Conservation (phyloP, 768 basidiomycete species). For the Fistulinella prunicolor region DNA sequence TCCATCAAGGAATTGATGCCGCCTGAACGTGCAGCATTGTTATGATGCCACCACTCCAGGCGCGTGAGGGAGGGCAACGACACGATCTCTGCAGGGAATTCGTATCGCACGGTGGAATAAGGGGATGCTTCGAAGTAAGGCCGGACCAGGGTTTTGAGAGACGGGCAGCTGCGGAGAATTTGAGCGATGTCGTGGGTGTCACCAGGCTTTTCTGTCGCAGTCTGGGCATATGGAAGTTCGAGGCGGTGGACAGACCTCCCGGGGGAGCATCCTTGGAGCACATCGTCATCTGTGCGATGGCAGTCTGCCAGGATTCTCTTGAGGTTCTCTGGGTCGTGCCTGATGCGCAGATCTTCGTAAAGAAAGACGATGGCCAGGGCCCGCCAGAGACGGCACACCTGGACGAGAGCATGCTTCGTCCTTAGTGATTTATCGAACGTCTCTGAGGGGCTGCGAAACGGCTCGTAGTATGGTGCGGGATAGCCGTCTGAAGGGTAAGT, state of each 20-base stretch:
- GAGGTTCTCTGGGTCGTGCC: conserved; percentile 30
- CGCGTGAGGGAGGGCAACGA: conserved; percentile 51
- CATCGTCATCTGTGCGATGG: conserved; percentile 5
- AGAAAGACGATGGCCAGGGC: conserved; percentile 43
- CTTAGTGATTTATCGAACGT: conserved; percentile 30
- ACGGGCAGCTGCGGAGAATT: conserved; percentile 47
- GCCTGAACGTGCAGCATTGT: conserved; percentile 54
- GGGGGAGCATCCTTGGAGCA: conserved; percentile 20
- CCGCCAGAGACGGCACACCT: conserved; percentile 61
- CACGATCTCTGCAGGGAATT: conserved; percentile 49
- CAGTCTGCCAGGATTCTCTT: conserved; percentile 28
- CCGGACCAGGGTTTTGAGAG: conserved; percentile 54
- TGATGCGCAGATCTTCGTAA: conserved; percentile 53
- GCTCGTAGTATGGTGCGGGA: conserved; percentile 37
- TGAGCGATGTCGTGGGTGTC: conserved; percentile 38
- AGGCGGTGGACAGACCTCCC: conserved; percentile 49
- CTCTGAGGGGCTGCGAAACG: conserved; percentile 42
- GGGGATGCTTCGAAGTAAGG: conserved; percentile 32
- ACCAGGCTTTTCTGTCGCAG: conserved; percentile 36
- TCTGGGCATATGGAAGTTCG: conserved; percentile 56
- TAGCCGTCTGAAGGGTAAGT: conserved; percentile 28
- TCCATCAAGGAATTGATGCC: conserved; percentile 60
- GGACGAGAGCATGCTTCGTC: conserved; percentile 42
- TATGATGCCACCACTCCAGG: conserved; percentile 68
- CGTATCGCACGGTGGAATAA: conserved; percentile 39